Percentiles rank a stretch among this genome's conserved stretches.
These are phyloP conservation scores for Musa schizocarpa DNA, from an alignment of 176 grass and related monocot species.

Conservation along the genomic window DNA sequence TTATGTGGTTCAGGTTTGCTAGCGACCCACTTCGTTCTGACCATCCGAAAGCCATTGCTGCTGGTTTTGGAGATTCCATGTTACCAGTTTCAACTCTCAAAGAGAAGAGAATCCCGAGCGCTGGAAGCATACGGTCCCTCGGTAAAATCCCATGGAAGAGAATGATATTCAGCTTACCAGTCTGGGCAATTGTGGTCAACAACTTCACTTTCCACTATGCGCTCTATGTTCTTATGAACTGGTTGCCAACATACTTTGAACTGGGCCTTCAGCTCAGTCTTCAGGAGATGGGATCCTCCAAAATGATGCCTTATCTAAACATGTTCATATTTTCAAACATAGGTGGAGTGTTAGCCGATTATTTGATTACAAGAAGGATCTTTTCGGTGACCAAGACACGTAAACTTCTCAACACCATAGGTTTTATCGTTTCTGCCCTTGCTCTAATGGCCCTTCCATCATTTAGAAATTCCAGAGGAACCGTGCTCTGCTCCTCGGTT, in stretches of 20 bases:
- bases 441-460: constrained; percentile 64
- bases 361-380: constrained; percentile 64
- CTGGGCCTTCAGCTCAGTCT: constrained; percentile 60
- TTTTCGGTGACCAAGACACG: constrained; percentile 70
- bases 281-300: constrained; percentile 81
- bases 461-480: constrained; percentile 45
- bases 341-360: constrained; percentile 58
- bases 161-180: constrained; percentile 68
- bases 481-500: constrained; percentile 46
- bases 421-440: constrained; percentile 56
- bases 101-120: constrained; percentile 47
- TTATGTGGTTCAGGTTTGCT: constrained; percentile 66
- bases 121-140: constrained; percentile 20
- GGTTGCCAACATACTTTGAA: constrained; percentile 83
- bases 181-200: constrained; percentile 73
- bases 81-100: constrained; percentile 46
- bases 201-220: constrained; percentile 96
- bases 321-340: constrained; percentile 93
- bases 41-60: constrained; percentile 30
- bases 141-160: constrained; percentile 60
- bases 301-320: constrained; percentile 81
- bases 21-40: constrained; percentile 52
- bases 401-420: constrained; percentile 67
- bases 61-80: constrained; percentile 10
- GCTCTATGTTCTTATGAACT: constrained; percentile 82